These are phyloP conservation scores for Paraurostyla sp. DNA, from an alignment of 73 alveolate species.

Conservation along the genomic window DNA sequence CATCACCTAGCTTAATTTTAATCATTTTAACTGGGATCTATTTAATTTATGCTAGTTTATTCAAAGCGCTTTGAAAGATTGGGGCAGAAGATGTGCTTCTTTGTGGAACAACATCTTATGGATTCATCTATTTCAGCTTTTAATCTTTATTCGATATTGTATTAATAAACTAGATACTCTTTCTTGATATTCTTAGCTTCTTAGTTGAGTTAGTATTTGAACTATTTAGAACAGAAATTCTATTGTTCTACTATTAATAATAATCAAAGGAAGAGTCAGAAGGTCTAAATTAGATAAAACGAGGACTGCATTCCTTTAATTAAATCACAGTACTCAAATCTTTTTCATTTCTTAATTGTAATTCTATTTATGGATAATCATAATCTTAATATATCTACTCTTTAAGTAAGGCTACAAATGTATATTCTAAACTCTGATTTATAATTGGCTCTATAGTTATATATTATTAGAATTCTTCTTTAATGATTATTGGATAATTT, in stretches of 20 bases:
- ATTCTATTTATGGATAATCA: too few relatives aligned
- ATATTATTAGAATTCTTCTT: neutral
- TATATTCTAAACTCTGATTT: neutral
- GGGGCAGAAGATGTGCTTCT: slow-evolving; percentile 2
- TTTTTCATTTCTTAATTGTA: too few relatives aligned
- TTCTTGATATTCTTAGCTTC: slow-evolving; percentile 43
- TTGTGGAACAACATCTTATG: slow-evolving; percentile 39
- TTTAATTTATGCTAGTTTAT: neutral
- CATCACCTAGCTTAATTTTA: neutral
- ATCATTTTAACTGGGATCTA: neutral
- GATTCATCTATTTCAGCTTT: neutral
- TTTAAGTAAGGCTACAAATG: too few relatives aligned
- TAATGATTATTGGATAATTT: neutral
- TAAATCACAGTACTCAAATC: too few relatives aligned
- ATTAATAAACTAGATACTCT: slow-evolving; percentile 19
- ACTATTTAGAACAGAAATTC: neutral
- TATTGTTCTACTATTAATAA: neutral
- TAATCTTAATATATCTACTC: too few relatives aligned
- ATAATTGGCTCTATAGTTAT: neutral
- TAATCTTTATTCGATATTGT: neutral
- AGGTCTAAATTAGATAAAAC: too few relatives aligned
- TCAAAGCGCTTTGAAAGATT: neutral
- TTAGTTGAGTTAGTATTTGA: neutral
- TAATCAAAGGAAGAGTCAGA: too few relatives aligned
- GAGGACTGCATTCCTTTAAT: too few relatives aligned